These are phyloP conservation scores for Rhazya stricta DNA, from an alignment of 257 asterid genomes.

Conservation along the genomic window DNA sequence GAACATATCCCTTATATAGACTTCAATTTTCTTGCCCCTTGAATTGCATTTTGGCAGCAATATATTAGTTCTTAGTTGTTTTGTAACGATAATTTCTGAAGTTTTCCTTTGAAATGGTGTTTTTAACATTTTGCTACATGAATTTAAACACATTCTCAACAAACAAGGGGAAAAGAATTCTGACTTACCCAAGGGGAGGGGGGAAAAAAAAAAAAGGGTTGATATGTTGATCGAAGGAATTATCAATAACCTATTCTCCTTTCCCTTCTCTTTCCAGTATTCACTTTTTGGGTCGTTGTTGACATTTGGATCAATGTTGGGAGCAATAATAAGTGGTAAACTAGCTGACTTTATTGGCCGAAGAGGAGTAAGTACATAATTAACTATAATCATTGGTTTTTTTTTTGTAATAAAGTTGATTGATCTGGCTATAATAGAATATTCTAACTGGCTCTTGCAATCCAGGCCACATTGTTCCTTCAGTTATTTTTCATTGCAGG, in stretches of 20 bases:
- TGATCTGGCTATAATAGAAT: not conserved
- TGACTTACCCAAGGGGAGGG: no score
- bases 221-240: no score
- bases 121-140: not conserved
- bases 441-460: not conserved
- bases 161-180: no score
- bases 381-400: no score
- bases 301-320: slow-evolving; percentile 26
- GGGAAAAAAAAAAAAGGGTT: no score
- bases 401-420: not conserved
- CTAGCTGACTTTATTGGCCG: slow-evolving; percentile 24
- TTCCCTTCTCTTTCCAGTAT: slow-evolving; percentile 14
- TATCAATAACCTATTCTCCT: not conserved
- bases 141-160: not conserved
- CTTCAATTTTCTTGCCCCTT: no score
- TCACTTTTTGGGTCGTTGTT: slow-evolving; percentile 26
- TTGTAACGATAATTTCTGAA: no score
- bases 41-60: no score
- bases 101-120: no score
- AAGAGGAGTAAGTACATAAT: slow-evolving; percentile 19
- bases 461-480: slow-evolving; percentile 23
- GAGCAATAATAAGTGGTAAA: slow-evolving; percentile 25
- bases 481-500: slow-evolving; percentile 18
- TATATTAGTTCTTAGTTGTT: no score
- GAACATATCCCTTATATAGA: no score